Conservation (phyloP, 106 monocot species). For the Dendrobium catenatum region DNA sequence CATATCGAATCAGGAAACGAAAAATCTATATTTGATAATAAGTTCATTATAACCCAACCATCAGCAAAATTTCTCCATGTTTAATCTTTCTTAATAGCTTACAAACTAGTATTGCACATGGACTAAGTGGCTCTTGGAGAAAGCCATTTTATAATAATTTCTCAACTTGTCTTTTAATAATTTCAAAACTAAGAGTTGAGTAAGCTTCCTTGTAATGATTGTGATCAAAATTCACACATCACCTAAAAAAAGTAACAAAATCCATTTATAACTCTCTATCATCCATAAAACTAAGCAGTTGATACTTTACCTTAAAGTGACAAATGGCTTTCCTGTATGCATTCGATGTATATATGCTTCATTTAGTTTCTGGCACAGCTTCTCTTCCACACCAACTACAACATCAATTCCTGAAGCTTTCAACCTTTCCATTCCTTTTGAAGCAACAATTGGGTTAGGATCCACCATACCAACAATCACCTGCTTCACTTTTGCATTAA, state of each 20-base stretch:
- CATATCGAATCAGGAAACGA: too few species aligned
- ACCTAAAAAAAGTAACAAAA: background rate
- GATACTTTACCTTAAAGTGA: constrained; percentile 58
- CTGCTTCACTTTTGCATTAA: constrained; percentile 59
- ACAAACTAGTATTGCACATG: too few species aligned
- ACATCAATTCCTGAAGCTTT: constrained; percentile 72
- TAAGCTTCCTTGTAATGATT: background rate
- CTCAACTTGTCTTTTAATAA: too few species aligned
- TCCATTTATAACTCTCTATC: background rate
- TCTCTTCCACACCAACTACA: constrained; percentile 67
- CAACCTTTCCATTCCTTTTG: constrained; percentile 83
- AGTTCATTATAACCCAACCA: too few species aligned
- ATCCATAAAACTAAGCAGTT: background rate
- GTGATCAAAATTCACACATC: background rate
- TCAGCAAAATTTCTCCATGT: too few species aligned
- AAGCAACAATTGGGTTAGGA: constrained; percentile 89
- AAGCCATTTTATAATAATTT: too few species aligned
- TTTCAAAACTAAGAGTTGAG: too few species aligned
- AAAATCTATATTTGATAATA: too few species aligned
- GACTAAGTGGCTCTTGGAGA: too few species aligned
- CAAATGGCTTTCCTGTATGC: constrained; percentile 76
- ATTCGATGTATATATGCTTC: constrained; percentile 84
- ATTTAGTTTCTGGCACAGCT: constrained; percentile 63
- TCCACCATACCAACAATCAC: constrained; percentile 94
- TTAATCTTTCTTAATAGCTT: too few species aligned